Evolutionary conservation across 164 flowering plant genomes (phyloP), one percentile per base, ranked within the genome.

Genomic region (Cinnamomum chago): DNA sequence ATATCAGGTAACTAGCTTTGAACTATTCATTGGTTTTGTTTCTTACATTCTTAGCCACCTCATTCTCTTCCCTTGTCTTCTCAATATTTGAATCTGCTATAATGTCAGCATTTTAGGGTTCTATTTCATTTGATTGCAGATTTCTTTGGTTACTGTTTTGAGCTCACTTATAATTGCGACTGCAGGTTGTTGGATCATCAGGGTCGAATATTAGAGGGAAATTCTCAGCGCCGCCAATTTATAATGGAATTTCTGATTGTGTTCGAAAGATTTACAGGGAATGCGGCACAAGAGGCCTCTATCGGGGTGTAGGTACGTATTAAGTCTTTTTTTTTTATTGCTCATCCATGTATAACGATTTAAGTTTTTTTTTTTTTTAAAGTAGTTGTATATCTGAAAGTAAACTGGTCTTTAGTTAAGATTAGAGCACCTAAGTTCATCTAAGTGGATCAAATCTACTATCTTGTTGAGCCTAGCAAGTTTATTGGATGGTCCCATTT

Each of bases 161-260:
- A 1, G 17, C 28, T 68, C 47, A 40, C 23, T 55, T 69, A 1
- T 55, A 62, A 71, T 25, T 77, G 68, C 22, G 67, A 51, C 24
- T 86, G 78, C 85, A 93, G 99, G 90, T 91, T 78, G 90, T 88
- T 66, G 89, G 79, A 76, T 68, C 90, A 68, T 24, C 90, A 62
- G 89, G 84, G 58, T 62, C 78, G 58, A 80, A 79, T 70, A 62
- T 84, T 25, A 77, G 85, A 75, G 83, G 89, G 35, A 30, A 81
- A 28, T 58, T 78, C 65, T 72, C 65, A 27, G n/a, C 70, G 51
- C 94, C 90, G 58, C 86, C 81, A 72, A 76, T 85, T 40, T 94
- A 91, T 62, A 90, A 58, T 81, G 99, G 99, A 83, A 94, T 94
- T 73, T 68, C 58, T 35, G 97, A 96, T 83, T 93, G 98, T 84